These are phyloP conservation scores for Mortierella sp. DNA, from an alignment of 371 early-diverging fungal genomes.

Conservation along the genomic window DNA sequence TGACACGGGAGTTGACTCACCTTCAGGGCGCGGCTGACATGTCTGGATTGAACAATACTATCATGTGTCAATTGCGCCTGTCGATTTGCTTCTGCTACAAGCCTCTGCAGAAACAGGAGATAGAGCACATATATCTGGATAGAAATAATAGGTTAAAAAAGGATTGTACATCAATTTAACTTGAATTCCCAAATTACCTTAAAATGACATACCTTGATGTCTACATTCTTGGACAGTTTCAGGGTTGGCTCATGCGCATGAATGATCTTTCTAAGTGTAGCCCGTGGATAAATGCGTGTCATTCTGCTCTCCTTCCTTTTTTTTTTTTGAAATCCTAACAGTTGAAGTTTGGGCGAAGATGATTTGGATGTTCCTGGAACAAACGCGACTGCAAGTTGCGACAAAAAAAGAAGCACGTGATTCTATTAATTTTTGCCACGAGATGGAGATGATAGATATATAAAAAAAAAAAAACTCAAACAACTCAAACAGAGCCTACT, in stretches of 20 bases:
- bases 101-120: slow-evolving; percentile 46
- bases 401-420: no score
- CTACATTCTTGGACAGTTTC: slow-evolving; percentile 55
- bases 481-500: background rate
- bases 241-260: slow-evolving; percentile 54
- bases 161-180: no score
- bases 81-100: slow-evolving; percentile 47
- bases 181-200: background rate
- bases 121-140: slow-evolving; percentile 51
- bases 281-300: slow-evolving; percentile 58
- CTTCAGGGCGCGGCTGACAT: slow-evolving; percentile 46
- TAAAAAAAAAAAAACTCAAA: background rate
- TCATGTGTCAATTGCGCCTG: slow-evolving; percentile 52
- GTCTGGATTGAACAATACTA: slow-evolving; percentile 51
- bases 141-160: background rate
- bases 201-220: slow-evolving; percentile 18
- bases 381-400: no score
- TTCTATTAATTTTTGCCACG: no score
- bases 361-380: no score
- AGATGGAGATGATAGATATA: no score
- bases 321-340: background rate
- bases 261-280: slow-evolving; percentile 56
- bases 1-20: slow-evolving; percentile 26
- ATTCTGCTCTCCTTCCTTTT: slow-evolving; percentile 14
- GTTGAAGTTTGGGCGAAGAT: background rate